phyloP scores from a whole-genome alignment of 148 eudicot species.

The Camellia granthamiana region DNA sequence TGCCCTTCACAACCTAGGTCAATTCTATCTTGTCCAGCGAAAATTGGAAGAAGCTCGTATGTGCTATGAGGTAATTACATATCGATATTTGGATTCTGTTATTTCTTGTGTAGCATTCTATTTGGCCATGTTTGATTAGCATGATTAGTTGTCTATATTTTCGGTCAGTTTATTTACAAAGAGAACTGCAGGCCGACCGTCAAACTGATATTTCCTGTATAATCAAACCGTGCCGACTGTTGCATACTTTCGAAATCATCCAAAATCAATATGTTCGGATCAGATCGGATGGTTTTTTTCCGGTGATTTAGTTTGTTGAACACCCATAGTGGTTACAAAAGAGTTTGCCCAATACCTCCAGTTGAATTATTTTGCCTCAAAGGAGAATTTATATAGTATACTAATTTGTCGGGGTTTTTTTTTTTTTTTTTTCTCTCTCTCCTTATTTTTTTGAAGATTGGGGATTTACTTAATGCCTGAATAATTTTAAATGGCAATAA shows the following conservation, averaged over 20 bases:
- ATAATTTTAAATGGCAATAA: not conserved
- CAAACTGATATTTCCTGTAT: no score
- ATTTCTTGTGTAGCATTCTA: not conserved
- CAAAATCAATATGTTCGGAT: no score
- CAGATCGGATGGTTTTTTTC: no score
- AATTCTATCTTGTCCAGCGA: constrained; percentile 67
- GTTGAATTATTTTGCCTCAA: not conserved
- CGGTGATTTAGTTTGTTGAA: not conserved
- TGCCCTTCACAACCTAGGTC: constrained; percentile 95
- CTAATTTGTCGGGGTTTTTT: not conserved
- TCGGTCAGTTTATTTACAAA: no score
- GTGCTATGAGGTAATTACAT: constrained; percentile 69
- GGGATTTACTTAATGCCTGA: not conserved
- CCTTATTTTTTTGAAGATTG: not conserved
- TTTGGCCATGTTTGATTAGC: not conserved
- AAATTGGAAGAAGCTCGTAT: constrained; percentile 69
- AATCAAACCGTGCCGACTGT: no score
- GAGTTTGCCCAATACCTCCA: not conserved
- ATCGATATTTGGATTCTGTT: not conserved
- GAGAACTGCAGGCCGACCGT: no score
- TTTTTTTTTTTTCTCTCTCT: not conserved
- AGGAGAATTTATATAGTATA: not conserved
- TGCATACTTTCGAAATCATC: no score
- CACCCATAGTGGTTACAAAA: not conserved
- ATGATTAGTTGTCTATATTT: no score